Percentiles rank a stretch among this genome's conserved stretches.
Conservation (phyloP, 1,139 yeast genomes). For the Yamadazyma mexicana region DNA sequence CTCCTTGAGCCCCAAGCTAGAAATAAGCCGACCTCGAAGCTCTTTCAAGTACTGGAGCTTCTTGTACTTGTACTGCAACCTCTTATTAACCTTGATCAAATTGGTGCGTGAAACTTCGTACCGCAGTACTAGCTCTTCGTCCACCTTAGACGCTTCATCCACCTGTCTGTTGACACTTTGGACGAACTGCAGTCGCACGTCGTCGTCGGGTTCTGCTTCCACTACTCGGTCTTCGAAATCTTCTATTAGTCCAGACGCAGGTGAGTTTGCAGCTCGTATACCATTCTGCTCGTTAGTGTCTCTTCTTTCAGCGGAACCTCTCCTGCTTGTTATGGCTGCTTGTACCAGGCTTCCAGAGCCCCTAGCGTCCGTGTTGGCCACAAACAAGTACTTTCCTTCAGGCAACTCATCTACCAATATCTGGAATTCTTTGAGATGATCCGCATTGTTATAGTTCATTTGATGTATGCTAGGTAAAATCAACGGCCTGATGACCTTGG, state of each 20-base stretch:
- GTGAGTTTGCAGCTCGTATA: constrained; percentile 4
- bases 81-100: constrained; percentile 19
- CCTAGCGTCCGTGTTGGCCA: constrained; percentile 1
- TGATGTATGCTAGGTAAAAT: constrained; percentile 24
- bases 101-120: constrained; percentile 26
- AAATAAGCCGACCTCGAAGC: constrained; percentile 13
- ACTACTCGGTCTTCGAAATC: constrained; percentile 11
- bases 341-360: too few relatives aligned
- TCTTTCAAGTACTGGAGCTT: constrained; percentile 28
- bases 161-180: constrained; percentile 10
- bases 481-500: constrained; percentile 29
- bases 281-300: too few relatives aligned
- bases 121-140: constrained; percentile 17
- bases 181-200: constrained; percentile 7
- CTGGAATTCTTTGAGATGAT: constrained; percentile 21
- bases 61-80: constrained; percentile 25
- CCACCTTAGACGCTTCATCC: constrained; percentile 9
- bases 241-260: not conserved
- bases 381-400: constrained; percentile 30
- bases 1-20: constrained; percentile 10
- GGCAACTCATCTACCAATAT: constrained; percentile 34
- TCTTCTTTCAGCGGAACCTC: too few relatives aligned
- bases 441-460: constrained; percentile 9
- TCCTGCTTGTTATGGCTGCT: too few relatives aligned
- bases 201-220: constrained; percentile 15